These are phyloP conservation scores for Lactarius akahatsu DNA, from an alignment of 768 basidiomycete genomes.

Conservation along the genomic window DNA sequence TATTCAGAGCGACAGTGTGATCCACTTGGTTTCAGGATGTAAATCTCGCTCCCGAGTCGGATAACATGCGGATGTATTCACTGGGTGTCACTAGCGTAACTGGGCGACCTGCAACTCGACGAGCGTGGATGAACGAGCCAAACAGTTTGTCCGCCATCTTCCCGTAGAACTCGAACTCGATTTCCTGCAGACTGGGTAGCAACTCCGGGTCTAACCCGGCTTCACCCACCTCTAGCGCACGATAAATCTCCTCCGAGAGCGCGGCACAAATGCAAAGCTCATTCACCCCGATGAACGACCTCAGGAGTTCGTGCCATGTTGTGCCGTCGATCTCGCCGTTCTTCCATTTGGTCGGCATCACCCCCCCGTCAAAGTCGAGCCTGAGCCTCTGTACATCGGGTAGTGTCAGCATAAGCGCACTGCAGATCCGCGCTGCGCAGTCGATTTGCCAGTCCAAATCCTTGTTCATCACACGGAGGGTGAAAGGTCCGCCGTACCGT, in stretches of 20 bases:
- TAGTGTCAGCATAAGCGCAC: background rate
- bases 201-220: background rate
- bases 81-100: too few relatives aligned
- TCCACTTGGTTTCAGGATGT: too few relatives aligned
- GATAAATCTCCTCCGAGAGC: background rate
- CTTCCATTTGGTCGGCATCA: background rate
- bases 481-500: background rate
- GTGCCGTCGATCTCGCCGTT: background rate
- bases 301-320: background rate
- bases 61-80: too few relatives aligned
- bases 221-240: background rate
- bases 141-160: too few relatives aligned
- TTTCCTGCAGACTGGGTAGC: background rate
- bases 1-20: too few relatives aligned
- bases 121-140: too few relatives aligned
- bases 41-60: too few relatives aligned
- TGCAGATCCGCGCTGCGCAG: background rate
- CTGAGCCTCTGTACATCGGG: background rate
- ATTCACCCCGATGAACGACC: background rate
- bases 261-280: background rate
- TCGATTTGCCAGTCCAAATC: background rate
- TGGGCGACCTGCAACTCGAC: too few relatives aligned
- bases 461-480: background rate
- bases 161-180: too few relatives aligned
- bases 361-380: background rate